Evolutionary conservation across 1,139 yeast genomes (phyloP).

Genomic region (Sugiyamaella sp.): DNA sequence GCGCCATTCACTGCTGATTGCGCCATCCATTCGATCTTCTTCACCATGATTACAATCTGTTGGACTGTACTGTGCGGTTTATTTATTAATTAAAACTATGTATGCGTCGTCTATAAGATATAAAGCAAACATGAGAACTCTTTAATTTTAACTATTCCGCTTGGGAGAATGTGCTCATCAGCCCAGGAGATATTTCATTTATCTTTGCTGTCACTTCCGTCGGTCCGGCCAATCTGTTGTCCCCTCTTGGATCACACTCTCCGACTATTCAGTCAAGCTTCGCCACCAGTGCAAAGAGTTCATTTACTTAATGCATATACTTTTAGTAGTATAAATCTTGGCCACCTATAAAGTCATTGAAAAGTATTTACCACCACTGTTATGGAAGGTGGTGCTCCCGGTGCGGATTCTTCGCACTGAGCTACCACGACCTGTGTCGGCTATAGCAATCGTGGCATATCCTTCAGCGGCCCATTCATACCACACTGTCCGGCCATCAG

Average conservation of each 20-base stretch:
- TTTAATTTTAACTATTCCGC: no score
- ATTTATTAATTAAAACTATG: neutral
- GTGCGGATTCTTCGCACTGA: slow-evolving; percentile 30
- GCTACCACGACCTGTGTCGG: slow-evolving; percentile 2
- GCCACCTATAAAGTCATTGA: slow-evolving; percentile 28
- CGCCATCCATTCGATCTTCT: slow-evolving; percentile 21
- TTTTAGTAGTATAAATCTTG: neutral
- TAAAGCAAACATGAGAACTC: no score
- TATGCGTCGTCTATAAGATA: neutral
- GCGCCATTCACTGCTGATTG: slow-evolving; percentile 34
- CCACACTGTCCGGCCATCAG: slow-evolving; percentile 55
- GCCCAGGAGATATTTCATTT: no score
- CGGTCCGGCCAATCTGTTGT: no score
- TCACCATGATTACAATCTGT: slow-evolving; percentile 2
- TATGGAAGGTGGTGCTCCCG: slow-evolving; percentile 34
- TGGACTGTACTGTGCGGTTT: neutral
- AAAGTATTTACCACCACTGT: slow-evolving; percentile 33
- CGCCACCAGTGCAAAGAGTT: no score
- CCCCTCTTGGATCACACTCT: no score
- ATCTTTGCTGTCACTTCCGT: no score
- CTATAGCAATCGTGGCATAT: slow-evolving; percentile 35
- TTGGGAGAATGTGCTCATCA: no score
- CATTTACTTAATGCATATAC: neutral
- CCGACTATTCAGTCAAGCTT: no score
- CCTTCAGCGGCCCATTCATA: slow-evolving; percentile 72